These are phyloP conservation scores for Physocladia obscura DNA, from an alignment of 192 early-diverging fungal genomes.

Conservation along the genomic window DNA sequence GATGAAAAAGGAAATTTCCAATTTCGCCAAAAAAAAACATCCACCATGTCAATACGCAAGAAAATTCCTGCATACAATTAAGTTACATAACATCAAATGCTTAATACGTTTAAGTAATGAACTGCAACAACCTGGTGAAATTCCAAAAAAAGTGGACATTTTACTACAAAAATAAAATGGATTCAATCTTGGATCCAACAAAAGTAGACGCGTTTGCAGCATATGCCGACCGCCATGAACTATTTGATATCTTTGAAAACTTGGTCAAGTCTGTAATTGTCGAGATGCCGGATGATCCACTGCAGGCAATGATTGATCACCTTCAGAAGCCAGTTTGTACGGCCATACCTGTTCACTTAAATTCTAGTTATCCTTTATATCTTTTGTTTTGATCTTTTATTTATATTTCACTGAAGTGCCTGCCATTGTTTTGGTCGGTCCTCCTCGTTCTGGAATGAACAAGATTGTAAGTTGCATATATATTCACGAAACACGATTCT, in stretches of 20 bases:
- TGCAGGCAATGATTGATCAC: conserved; percentile 52
- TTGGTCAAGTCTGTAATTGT: conserved; percentile 42
- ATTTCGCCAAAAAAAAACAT: too few species aligned
- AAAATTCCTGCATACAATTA: too few species aligned
- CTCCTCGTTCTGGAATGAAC: conserved; percentile 6
- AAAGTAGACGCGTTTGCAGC: conserved; percentile 38
- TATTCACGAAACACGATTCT: background rate
- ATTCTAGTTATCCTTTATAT: background rate
- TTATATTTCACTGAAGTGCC: conserved; percentile 16
- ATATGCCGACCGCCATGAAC: conserved; percentile 57
- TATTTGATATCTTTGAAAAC: conserved; percentile 51
- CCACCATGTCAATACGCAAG: too few species aligned
- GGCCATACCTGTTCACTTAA: too few species aligned
- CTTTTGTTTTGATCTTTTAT: background rate
- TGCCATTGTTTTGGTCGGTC: conserved; percentile 22
- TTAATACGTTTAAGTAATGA: too few species aligned
- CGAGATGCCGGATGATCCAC: conserved; percentile 45
- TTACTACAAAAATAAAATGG: conserved; percentile 24
- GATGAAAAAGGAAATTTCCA: too few species aligned
- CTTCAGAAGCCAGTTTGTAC: conserved; percentile 32
- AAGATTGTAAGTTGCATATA: conserved; percentile 13
- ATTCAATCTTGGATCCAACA: conserved; percentile 36
- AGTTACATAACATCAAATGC: too few species aligned
- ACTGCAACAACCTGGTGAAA: too few species aligned
- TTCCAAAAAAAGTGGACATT: too few species aligned